Percentiles rank a stretch among this genome's conserved stretches.
Evolutionary conservation across 2,329 filamentous ascomycete genomes (phyloP).

Genomic region (Chaetomium sp.): DNA sequence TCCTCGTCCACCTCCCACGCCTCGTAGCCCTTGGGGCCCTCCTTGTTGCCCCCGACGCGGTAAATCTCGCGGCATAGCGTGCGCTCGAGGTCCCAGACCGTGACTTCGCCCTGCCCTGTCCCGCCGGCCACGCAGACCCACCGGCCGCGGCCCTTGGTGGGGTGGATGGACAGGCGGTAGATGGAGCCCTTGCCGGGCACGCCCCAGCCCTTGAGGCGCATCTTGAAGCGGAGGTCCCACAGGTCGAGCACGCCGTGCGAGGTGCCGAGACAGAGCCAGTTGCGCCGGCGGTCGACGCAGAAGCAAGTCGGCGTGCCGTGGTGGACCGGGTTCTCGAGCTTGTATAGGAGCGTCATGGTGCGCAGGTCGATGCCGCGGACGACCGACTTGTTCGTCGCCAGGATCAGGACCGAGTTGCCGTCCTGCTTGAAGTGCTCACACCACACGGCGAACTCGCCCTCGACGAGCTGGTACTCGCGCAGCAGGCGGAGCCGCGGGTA

Average conservation of each 20-base stretch:
- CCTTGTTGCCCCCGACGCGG: conserved; percentile 65
- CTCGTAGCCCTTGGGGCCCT: conserved; percentile 69
- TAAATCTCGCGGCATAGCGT: conserved; percentile 87
- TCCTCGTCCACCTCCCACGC: conserved; percentile 91
- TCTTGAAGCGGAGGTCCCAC: conserved; percentile 94
- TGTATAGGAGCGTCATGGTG: conserved; percentile 80
- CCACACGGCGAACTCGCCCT: conserved; percentile 80
- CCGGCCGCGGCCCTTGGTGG: conserved; percentile 73
- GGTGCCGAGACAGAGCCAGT: conserved; percentile 90
- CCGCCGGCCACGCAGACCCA: conserved; percentile 90
- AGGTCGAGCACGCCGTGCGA: conserved; percentile 90
- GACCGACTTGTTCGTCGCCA: conserved; percentile 84
- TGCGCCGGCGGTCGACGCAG: conserved; percentile 79
- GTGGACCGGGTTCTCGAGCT: conserved; percentile 82
- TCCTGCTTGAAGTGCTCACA: conserved; percentile 89
- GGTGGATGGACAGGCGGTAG: conserved; percentile 77
- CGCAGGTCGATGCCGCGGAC: conserved; percentile 84
- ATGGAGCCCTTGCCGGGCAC: conserved; percentile 79
- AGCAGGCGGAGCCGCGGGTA: conserved; percentile 79
- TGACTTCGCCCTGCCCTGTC: conserved; percentile 83
- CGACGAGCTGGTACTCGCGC: conserved; percentile 76
- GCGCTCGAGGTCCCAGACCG: conserved; percentile 94
- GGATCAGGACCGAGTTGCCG: conserved; percentile 75
- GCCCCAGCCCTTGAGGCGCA: conserved; percentile 86
- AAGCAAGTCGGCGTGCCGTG: conserved; percentile 93